These are phyloP conservation scores for Fusarium cyanostomum DNA, from an alignment of 2,329 filamentous ascomycete genomes.

Conservation along the genomic window DNA sequence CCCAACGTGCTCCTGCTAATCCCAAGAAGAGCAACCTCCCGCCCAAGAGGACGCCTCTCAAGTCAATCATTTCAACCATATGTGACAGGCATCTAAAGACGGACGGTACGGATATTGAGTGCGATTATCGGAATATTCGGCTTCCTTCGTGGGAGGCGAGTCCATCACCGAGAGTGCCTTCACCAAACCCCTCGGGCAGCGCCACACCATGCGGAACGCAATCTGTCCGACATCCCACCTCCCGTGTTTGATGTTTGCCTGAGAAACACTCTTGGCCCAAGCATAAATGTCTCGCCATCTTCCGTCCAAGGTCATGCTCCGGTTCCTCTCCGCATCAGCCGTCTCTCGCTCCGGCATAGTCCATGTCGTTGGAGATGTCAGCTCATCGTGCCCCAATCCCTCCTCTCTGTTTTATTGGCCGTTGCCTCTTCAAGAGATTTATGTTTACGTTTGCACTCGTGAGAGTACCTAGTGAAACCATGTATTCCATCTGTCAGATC, in stretches of 20 bases:
- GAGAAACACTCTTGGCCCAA: slow-evolving; percentile 18
- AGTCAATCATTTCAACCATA: slow-evolving; percentile 10
- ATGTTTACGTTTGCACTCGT: background rate
- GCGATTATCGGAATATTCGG: background rate
- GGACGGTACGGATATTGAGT: background rate
- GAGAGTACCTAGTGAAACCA: background rate
- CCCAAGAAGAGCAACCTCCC: background rate
- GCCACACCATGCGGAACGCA: background rate
- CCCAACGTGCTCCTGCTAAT: slow-evolving; percentile 11
- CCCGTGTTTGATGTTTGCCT: slow-evolving; percentile 22
- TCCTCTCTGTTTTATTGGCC: background rate
- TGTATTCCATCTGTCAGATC: too few relatives aligned
- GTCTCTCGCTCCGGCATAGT: background rate
- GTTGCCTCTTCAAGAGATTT: background rate
- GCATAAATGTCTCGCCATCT: slow-evolving; percentile 12
- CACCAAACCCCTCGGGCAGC: background rate
- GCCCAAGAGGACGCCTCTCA: slow-evolving; percentile 1
- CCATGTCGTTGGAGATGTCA: background rate
- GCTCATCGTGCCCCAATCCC: background rate
- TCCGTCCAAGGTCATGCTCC: background rate
- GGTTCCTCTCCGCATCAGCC: background rate
- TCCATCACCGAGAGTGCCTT: background rate
- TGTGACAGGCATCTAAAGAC: background rate
- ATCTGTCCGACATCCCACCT: background rate
- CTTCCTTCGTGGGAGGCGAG: slow-evolving; percentile 6